Evolutionary conservation across 164 flowering plant species (phyloP).

Genomic region (Kingdonia uniflora): DNA sequence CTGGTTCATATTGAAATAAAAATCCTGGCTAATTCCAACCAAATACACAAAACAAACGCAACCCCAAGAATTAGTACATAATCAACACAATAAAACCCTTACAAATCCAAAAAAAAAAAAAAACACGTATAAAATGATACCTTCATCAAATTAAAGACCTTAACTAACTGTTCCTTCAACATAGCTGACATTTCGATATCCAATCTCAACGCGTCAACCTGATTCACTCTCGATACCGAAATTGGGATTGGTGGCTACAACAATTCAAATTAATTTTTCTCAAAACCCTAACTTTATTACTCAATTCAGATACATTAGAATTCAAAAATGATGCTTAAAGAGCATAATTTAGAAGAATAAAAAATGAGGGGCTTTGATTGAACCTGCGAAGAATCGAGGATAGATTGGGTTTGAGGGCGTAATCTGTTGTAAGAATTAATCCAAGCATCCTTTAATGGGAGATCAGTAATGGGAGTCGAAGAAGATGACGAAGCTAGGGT

Average conservation of each 20-base stretch:
- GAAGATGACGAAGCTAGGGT: slow-evolving; percentile 29
- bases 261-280: too few species aligned
- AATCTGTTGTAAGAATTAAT: slow-evolving; percentile 26
- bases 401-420: slow-evolving; percentile 50
- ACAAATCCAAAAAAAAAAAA: background rate
- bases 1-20: slow-evolving; percentile 96
- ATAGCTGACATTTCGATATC: slow-evolving; percentile 96
- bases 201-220: slow-evolving; percentile 87
- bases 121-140: slow-evolving; percentile 22
- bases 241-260: slow-evolving; percentile 47
- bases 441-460: slow-evolving; percentile 63
- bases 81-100: background rate
- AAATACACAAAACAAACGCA: slow-evolving; percentile 14
- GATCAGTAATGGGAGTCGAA: background rate
- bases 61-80: slow-evolving; percentile 10
- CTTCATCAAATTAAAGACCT: slow-evolving; percentile 91
- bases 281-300: too few species aligned
- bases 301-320: too few species aligned
- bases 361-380: background rate
- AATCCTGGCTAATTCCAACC: slow-evolving; percentile 96
- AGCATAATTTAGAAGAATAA: too few species aligned
- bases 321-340: too few species aligned
- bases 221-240: slow-evolving; percentile 86
- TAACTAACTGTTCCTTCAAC: slow-evolving; percentile 95
- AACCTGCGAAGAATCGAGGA: slow-evolving; percentile 41